Percentiles rank a stretch among this genome's conserved stretches.
phyloP scores from a whole-genome alignment of 192 early-diverging fungal species.

The Coemansia sp. region DNA sequence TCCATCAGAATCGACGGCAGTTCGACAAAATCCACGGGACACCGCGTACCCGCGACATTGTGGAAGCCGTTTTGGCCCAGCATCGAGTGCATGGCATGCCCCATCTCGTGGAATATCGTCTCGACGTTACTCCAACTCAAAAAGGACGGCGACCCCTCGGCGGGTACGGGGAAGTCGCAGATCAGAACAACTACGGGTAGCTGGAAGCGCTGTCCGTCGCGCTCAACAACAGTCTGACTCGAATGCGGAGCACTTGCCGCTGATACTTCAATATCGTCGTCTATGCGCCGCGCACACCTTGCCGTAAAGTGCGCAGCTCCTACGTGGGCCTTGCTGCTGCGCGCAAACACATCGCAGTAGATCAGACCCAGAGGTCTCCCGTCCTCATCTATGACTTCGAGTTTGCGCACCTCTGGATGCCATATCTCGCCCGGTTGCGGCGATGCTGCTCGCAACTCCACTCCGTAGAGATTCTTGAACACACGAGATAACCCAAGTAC shows the following conservation, averaged over 20 bases:
- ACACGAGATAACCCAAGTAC: constrained; percentile 86
- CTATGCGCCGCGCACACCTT: constrained; percentile 81
- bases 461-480: constrained; percentile 84
- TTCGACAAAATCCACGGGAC: constrained; percentile 95
- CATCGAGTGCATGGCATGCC: constrained; percentile 98
- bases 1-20: constrained; percentile 96
- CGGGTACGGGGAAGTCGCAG: constrained; percentile 66
- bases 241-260: constrained; percentile 16
- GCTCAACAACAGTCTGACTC: constrained; percentile 49
- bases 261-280: constrained; percentile 65
- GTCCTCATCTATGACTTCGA: constrained; percentile 87
- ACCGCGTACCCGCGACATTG: constrained; percentile 93
- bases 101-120: constrained; percentile 99
- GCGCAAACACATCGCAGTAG: constrained; percentile 89
- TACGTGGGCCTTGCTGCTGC: constrained; percentile 71
- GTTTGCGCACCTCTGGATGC: constrained; percentile 87
- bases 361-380: constrained; percentile 87
- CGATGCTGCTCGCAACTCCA: constrained; percentile 71
- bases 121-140: constrained; percentile 84
- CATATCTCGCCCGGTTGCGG: constrained; percentile 82
- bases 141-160: constrained; percentile 58
- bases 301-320: constrained; percentile 96
- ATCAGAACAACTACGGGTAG: constrained; percentile 73
- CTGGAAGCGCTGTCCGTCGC: constrained; percentile 60
- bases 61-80: constrained; percentile 93